Conservation (phyloP, 805 yeast genomes). For the Ogataea degrootiae region DNA sequence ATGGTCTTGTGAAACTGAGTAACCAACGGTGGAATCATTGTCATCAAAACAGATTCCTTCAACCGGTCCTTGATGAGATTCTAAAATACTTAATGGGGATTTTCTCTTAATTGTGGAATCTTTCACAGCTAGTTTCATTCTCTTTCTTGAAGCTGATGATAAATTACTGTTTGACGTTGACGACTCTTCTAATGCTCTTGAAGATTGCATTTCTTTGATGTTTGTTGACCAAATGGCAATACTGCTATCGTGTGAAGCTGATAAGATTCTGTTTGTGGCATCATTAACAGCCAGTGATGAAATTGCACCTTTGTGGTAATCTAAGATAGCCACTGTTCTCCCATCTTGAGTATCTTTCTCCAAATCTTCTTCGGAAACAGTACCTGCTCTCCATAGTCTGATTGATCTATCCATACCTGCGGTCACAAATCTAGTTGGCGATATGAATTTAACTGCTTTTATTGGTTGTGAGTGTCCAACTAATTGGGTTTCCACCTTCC, state of each 20-base stretch:
- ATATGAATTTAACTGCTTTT: conserved; percentile 74
- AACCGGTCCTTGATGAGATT: conserved; percentile 83
- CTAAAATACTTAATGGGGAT: conserved; percentile 73
- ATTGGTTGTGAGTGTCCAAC: conserved; percentile 88
- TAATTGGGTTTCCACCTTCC: conserved; percentile 72
- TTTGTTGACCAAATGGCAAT: conserved; percentile 88
- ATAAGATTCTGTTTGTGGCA: conserved; percentile 57
- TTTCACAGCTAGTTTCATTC: conserved; percentile 75
- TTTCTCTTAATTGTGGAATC: conserved; percentile 75
- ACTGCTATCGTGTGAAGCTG: conserved; percentile 78
- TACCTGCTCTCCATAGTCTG: conserved; percentile 77
- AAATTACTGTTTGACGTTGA: conserved; percentile 32
- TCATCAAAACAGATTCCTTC: conserved; percentile 76
- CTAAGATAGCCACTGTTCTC: conserved; percentile 76
- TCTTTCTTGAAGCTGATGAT: conserved; percentile 81
- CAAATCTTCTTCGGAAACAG: conserved; percentile 38
- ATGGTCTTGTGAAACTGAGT: conserved; percentile 95
- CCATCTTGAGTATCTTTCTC: conserved; percentile 46
- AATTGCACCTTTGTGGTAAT: conserved; percentile 89
- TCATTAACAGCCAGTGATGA: conserved; percentile 62
- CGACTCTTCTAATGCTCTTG: conserved; percentile 42
- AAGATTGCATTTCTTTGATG: conserved; percentile 72
- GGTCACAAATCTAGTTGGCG: conserved; percentile 69
- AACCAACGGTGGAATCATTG: conserved; percentile 74
- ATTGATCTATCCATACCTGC: conserved; percentile 88